phyloP scores from a whole-genome alignment of 1,284 basidiomycete species.

The Ceratobasidium theobromae region DNA sequence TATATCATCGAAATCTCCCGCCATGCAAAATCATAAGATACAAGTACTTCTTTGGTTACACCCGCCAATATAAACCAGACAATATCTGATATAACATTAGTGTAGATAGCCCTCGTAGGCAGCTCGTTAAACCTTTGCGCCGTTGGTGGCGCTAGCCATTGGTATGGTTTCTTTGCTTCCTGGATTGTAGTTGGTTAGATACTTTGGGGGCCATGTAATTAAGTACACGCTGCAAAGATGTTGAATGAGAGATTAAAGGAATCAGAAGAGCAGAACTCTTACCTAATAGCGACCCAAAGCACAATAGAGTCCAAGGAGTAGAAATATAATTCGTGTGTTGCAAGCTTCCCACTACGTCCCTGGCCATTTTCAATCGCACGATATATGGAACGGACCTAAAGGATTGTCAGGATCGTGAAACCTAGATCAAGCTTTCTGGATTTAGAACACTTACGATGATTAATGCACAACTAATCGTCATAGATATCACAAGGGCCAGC shows the following conservation, averaged over 20 bases:
- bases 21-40: no score
- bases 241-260: not conserved
- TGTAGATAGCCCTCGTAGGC: no score
- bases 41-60: no score
- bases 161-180: not conserved
- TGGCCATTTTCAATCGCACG: slow-evolving; percentile 66
- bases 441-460: slow-evolving; percentile 54
- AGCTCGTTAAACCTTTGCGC: not conserved
- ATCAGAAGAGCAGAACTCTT: not conserved
- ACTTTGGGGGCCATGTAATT: slow-evolving; percentile 5
- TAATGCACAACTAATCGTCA: slow-evolving; percentile 62
- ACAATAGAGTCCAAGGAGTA: slow-evolving; percentile 68
- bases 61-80: no score
- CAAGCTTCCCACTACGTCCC: slow-evolving; percentile 61
- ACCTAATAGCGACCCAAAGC: slow-evolving; percentile 57
- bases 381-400: slow-evolving; percentile 66
- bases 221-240: not conserved
- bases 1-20: no score
- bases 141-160: not conserved
- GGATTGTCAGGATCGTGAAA: no score
- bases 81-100: no score
- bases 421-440: no score
- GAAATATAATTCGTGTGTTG: slow-evolving; percentile 63
- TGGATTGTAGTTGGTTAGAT: not conserved
- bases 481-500: slow-evolving; percentile 58